A percentile compares a stretch with the other conserved stretches of the same genome.
Conservation (phyloP, 371 early-diverging fungal genomes). For the Mortierella sp. region DNA sequence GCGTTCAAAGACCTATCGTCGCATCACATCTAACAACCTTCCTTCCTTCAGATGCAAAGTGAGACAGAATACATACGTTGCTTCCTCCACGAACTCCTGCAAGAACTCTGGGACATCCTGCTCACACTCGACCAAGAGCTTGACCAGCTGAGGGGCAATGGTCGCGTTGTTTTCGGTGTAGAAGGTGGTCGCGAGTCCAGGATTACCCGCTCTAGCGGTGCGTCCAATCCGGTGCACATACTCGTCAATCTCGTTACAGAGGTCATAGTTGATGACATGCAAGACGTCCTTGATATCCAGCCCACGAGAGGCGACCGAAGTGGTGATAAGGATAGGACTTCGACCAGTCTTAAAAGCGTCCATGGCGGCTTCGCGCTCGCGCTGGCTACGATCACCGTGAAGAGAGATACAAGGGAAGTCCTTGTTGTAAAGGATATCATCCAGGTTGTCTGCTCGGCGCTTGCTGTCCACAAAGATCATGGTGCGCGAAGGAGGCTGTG, state of each 20-base stretch:
- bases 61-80: conserved; percentile 47
- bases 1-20: neutral
- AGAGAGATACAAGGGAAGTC: conserved; percentile 78
- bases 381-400: conserved; percentile 84
- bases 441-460: conserved; percentile 83
- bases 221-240: conserved; percentile 90
- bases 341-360: conserved; percentile 77
- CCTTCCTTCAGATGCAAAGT: neutral
- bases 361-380: conserved; percentile 86
- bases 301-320: conserved; percentile 94
- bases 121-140: conserved; percentile 81
- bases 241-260: conserved; percentile 84
- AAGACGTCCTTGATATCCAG: conserved; percentile 87
- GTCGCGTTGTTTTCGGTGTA: conserved; percentile 64
- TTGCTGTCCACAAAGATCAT: conserved; percentile 90
- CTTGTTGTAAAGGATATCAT: conserved; percentile 74
- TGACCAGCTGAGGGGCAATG: conserved; percentile 74
- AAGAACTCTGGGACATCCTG: conserved; percentile 87
- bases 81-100: conserved; percentile 56
- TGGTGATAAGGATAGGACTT: conserved; percentile 90
- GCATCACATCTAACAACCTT: neutral
- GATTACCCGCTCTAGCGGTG: conserved; percentile 54
- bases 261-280: conserved; percentile 90
- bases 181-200: conserved; percentile 85
- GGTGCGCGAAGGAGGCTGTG: conserved; percentile 69